Evolutionary conservation across 2,329 filamentous ascomycete species (phyloP).

Genomic region (Talaromyces islandicus): DNA sequence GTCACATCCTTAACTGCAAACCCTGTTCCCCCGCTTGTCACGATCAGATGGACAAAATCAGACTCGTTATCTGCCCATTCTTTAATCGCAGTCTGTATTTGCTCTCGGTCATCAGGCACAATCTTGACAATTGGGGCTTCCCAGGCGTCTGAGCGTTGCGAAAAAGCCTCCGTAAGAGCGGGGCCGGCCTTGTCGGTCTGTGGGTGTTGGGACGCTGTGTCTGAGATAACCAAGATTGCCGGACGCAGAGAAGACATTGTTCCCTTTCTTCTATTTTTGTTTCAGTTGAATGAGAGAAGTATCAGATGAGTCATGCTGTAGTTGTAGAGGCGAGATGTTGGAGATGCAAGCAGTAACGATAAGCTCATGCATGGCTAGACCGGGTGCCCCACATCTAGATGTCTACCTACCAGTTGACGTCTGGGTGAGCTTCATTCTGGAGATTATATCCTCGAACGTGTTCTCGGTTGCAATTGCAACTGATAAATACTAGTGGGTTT

Average conservation of each 20-base stretch:
- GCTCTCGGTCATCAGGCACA: conserved; percentile 66
- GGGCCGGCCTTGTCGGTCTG: conserved; percentile 69
- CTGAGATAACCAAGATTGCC: conserved; percentile 81
- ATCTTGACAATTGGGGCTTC: conserved; percentile 63
- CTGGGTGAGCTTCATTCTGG: too few species aligned
- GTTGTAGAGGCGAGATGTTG: not conserved
- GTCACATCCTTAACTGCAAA: conserved; percentile 82
- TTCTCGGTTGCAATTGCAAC: too few species aligned
- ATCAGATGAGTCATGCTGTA: conserved; percentile 19
- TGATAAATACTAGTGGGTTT: not conserved
- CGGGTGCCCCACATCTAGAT: not conserved
- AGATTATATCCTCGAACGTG: too few species aligned
- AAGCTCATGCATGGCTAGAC: not conserved
- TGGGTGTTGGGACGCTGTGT: conserved; percentile 75
- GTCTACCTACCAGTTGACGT: not conserved
- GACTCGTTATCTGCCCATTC: conserved; percentile 63
- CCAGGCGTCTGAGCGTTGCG: conserved; percentile 67
- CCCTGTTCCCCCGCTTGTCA: conserved; percentile 89
- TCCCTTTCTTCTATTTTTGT: not conserved
- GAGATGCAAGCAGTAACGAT: not conserved
- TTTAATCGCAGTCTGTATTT: conserved; percentile 69
- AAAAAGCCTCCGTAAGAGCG: conserved; percentile 63
- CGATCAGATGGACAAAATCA: conserved; percentile 62
- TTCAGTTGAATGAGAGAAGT: not conserved
- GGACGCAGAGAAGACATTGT: conserved; percentile 53